Evolutionary conservation across 2,329 filamentous ascomycete genomes (phyloP), one percentile per base, ranked within the genome.

Genomic region (Colletotrichum gloeosporioides): DNA sequence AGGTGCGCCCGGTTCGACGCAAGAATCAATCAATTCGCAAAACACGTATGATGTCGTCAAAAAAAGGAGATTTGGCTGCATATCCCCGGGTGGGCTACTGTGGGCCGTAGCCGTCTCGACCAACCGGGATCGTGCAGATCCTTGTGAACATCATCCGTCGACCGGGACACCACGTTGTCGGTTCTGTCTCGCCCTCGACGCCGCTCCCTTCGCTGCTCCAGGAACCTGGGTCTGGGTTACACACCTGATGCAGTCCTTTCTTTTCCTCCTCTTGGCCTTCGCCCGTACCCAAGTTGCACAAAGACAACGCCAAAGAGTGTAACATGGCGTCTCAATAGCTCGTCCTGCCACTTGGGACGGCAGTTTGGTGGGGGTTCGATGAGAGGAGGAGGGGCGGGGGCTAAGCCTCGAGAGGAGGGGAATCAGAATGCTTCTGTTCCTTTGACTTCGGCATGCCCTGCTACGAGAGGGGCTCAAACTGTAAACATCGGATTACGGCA

Each of bases 141-240:
- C 73, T 64, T 73, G 73, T 73, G 73, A 76, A 76, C 64, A 76
- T 76, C 69, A 73, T 73, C 73, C 66, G 69, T 39, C 70, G 63
- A 73, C 64, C 32, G 29, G 64, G 63, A 63, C 73, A 76, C 63
- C 73, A 75, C 69, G 73, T 73, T 75, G 39, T 75, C 64, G 57
- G 63, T 73, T 71, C 69, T 63, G 70, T 71, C 67, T 65, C 59
- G 57, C 73, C 22, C 63, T 29, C 57, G 15, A 34, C 57, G 27
- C 27, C 57, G 36, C 68, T 29, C 25, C 18, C 57, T 53, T 53
- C 57, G 27, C 31, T n/a, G 73, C 73, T 55, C 73, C 57, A 73
- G 53, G 32, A 34, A 68, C 73, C 44, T 64, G 73, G 69, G 18
- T 64, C 34, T 31, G 39, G 70, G 63, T 59, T 44, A 59, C 57